Base-by-base conservation (phyloP, 768 basidiomycete genomes). In the Chalciporus piperatus region DNA sequence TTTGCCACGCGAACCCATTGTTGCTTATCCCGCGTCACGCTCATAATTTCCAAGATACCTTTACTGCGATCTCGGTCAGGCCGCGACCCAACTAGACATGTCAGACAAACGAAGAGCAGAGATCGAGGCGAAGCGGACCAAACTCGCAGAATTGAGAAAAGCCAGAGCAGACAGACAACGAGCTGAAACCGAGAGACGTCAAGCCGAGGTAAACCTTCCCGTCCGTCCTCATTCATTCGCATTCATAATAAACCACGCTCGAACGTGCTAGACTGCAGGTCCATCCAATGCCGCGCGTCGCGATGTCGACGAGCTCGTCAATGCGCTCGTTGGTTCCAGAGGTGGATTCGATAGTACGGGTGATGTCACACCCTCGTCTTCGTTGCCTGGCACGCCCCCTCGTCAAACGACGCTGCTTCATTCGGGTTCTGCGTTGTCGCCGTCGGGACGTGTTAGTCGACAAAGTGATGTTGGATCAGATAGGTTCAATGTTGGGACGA, bases 51-150 rank as follows among this genome's bases (percentile, higher is more conserved):
- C 27, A 32, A 12, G 32, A 32, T 14, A 12, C 32, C 12, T 32
- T 32, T 22, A 41, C 43, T 51, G 41, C 20, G 5, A 37, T 22
- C 27, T 16, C 35, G 35, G n/a, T 1, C 16, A 17, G 37, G n/a
- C 28, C 25, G 23, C 7, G 44, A 10, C 14, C 51, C 16, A 23
- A n/a, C 43, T 28, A 30, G 32, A 41, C 47, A 81, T 78, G 77
- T 84, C 86, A 48, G 82, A 85, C 60, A 80, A 80, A 70, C 79
- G 92, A 44, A 74, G 90, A 64, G 84, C 85, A 63, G 94, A 97
- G 72, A 89, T 98, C 53, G 92, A 93, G 69, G 89, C 86, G 22
- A 98, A 98, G 72, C 76, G 86, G 55, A 82, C 84, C 11, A 94
- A 92, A 70, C 84, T 98, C 30, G 90, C 84, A 45, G 91, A 92